Conservation (phyloP, 768 basidiomycete species). For the Amanita rubescens region DNA sequence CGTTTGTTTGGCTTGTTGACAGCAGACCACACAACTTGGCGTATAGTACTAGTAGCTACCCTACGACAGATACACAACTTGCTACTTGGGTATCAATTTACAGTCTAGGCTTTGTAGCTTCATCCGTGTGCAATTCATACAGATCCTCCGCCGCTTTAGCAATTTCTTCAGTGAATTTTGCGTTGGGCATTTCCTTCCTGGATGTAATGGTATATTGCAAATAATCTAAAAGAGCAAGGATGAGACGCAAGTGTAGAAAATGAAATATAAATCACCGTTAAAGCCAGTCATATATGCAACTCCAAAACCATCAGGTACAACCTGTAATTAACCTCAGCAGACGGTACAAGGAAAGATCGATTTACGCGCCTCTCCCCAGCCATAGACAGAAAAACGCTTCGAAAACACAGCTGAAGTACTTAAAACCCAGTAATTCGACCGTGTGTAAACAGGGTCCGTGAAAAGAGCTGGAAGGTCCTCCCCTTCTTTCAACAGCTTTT, state of each 20-base stretch:
- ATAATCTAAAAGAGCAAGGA: constrained; percentile 41
- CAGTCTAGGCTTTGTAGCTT: constrained; percentile 7
- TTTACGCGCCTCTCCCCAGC: constrained; percentile 77
- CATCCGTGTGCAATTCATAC: constrained; percentile 44
- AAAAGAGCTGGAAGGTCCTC: constrained; percentile 67
- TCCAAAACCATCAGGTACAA: constrained; percentile 91
- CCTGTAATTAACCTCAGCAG: constrained; percentile 26
- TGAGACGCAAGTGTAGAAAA: constrained; percentile 5
- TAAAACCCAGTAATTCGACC: constrained; percentile 78
- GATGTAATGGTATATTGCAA: constrained; percentile 88
- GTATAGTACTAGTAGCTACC: too few species aligned
- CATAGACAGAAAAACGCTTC: constrained; percentile 78
- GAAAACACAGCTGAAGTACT: constrained; percentile 88
- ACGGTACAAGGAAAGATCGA: neutral
- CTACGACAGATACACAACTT: too few species aligned
- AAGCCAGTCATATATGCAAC: constrained; percentile 93
- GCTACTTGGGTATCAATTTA: neutral
- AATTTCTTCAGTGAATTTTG: constrained; percentile 66
- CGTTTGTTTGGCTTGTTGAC: too few species aligned
- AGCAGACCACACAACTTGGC: too few species aligned
- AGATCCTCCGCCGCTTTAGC: constrained; percentile 56
- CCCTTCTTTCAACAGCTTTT: constrained; percentile 52
- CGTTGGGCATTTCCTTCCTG: constrained; percentile 76
- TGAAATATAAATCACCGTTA: constrained; percentile 42
- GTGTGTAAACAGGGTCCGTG: constrained; percentile 63